A percentile compares a stretch with the other conserved stretches of the same genome.
Evolutionary conservation across 1,139 yeast species (phyloP).

Genomic region (Sugiyamaella pinicola): DNA sequence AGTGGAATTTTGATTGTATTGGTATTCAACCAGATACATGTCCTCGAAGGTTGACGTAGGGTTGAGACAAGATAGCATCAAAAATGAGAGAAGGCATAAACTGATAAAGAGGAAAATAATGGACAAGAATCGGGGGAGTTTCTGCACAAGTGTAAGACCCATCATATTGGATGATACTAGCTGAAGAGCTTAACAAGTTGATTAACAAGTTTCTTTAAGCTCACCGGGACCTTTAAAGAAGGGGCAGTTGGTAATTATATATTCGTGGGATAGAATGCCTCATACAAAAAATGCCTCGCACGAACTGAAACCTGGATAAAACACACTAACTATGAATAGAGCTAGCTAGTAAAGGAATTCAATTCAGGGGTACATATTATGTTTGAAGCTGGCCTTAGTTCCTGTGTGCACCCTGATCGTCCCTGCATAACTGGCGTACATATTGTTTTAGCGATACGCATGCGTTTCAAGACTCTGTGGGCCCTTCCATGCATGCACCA

Average conservation of each 20-base stretch:
- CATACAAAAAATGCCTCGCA: too few relatives aligned
- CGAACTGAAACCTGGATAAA: slow-evolving; percentile 11
- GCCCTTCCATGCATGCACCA: not conserved
- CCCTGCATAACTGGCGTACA: not conserved
- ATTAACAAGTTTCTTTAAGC: not conserved
- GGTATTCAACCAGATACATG: slow-evolving; percentile 50
- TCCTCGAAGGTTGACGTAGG: slow-evolving; percentile 48
- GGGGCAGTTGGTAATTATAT: not conserved
- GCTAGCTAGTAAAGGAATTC: not conserved
- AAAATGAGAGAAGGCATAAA: slow-evolving; percentile 51
- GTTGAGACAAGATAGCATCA: slow-evolving; percentile 56
- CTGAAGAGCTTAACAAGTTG: too few relatives aligned
- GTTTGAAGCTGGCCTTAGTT: slow-evolving; percentile 3
- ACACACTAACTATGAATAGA: not conserved
- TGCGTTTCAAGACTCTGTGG: not conserved
- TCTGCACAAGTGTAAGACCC: slow-evolving; percentile 16
- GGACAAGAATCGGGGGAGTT: slow-evolving; percentile 34
- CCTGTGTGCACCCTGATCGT: slow-evolving; percentile 1
- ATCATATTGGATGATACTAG: slow-evolving; percentile 19
- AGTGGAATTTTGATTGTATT: slow-evolving; percentile 50
- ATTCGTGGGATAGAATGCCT: not conserved
- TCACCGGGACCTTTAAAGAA: slow-evolving; percentile 17
- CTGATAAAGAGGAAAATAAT: slow-evolving; percentile 45
- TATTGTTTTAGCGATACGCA: not conserved
- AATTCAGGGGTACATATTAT: slow-evolving; percentile 2